Evolutionary conservation across 371 early-diverging fungal species (phyloP).

Genomic region (Mortierella sp.): DNA sequence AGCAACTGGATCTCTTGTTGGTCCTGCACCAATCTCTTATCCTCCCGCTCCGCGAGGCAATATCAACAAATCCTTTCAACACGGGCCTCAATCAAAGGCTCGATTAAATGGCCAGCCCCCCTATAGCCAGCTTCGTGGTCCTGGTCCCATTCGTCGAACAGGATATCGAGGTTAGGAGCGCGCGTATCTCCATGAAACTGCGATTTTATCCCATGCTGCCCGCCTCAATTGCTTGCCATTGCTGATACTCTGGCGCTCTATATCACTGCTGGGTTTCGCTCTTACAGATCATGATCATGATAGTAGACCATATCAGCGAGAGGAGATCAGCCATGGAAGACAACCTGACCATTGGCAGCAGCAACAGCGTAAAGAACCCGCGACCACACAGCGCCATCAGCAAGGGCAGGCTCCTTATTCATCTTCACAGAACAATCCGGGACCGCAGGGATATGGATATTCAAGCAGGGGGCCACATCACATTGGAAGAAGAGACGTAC

Average conservation of each 20-base stretch:
- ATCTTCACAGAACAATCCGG: background rate
- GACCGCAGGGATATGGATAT: background rate
- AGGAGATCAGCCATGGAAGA: background rate
- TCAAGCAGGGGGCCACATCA: background rate
- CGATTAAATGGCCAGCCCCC: background rate
- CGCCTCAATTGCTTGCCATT: background rate
- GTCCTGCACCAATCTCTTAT: background rate
- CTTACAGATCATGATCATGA: conserved; percentile 1
- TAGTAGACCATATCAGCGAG: background rate
- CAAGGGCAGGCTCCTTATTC: background rate
- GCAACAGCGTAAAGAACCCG: background rate
- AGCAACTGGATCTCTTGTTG: background rate
- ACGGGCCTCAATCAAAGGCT: background rate
- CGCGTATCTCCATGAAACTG: background rate
- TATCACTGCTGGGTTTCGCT: conserved; percentile 2
- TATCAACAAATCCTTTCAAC: background rate
- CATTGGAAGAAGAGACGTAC: background rate
- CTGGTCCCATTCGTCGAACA: background rate
- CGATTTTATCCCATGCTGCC: conserved; percentile 1
- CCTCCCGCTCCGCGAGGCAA: background rate
- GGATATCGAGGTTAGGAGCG: conserved; percentile 3
- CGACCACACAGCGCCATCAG: background rate
- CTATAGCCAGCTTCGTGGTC: background rate
- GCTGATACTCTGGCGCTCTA: background rate
- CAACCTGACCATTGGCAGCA: background rate